Base-by-base conservation (phyloP, 2,329 filamentous ascomycete genomes). In the Paramyrothecium sp. region DNA sequence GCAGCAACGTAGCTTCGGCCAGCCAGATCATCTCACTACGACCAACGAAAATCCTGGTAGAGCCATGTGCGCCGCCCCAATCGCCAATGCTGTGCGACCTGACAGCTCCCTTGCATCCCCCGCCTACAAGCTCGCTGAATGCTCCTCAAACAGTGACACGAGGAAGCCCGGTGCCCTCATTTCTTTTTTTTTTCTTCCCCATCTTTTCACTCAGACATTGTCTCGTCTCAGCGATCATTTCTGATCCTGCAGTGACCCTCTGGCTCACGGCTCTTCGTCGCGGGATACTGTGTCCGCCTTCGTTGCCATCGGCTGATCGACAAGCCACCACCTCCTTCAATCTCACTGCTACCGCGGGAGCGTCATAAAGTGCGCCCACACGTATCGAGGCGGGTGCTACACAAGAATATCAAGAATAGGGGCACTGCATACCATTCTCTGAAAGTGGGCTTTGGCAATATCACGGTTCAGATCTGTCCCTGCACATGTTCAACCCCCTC, bases 51-150 rank as follows among this genome's bases (percentile, higher is more conserved):
- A 19, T 44, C n/a, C 26, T 30, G 26, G 26, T 10, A 30, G 26
- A 19, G 38, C 38, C 38, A 44, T 44, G 38, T 44, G 38, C 38
- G 38, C n/a, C 38, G 13, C 38, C 16, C 20, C 16, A n/a, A 51
- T 51, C 50, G 50, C 50, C 22, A 51, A 53, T 53, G 51, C 51
- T 22, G 51, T 53, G n/a, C 51, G 13, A 53, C 51, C 16, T 53
- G 30, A 22, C 51, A 38, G 51, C 30, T 41, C 51, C 20, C 10
- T 30, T 53, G 49, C 21, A 19, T 44, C 38, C 38, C n/a, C 38
- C 38, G 38, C 38, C n/a, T 44, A 44, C n/a, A 7, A 16, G 38
- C 38, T 17, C 13, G n/a, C 5, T 44, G n/a, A 19, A 44, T 44
- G n/a, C 13, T 7, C 13, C n/a, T 44, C 38, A 44, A 44, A 44